Percentiles rank a stretch among this genome's conserved stretches.
Evolutionary conservation across 2,329 filamentous ascomycete species (phyloP).

Genomic region (Dothidotthia symphoricarpi): DNA sequence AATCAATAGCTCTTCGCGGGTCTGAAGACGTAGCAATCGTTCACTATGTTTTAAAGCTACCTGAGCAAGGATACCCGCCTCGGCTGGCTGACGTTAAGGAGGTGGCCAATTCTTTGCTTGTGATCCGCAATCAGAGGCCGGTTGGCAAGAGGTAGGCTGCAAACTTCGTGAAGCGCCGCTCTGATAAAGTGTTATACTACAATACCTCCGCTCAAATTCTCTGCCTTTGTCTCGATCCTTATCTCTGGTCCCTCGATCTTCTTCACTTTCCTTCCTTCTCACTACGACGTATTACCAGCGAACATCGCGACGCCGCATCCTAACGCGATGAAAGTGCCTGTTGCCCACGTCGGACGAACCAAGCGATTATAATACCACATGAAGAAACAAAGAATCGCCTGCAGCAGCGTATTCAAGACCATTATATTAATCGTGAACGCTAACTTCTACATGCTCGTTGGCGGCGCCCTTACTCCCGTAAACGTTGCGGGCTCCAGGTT

Average conservation of each 20-base stretch:
- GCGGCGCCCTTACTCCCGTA: constrained; percentile 68
- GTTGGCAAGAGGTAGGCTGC: constrained; percentile 10
- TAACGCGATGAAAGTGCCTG: constrained; percentile 73
- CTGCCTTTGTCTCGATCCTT: no score
- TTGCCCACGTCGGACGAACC: constrained; percentile 74
- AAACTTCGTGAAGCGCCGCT: constrained; percentile 1
- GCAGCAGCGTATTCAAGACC: constrained; percentile 75
- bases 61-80: constrained; percentile 2
- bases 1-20: neutral
- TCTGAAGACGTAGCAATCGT: neutral
- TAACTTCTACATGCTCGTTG: constrained; percentile 71
- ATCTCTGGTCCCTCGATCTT: constrained; percentile 32
- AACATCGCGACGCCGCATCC: constrained; percentile 67
- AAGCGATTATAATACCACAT: constrained; percentile 81
- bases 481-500: constrained; percentile 49
- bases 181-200: no score
- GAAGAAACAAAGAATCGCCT: constrained; percentile 69
- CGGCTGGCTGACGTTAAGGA: neutral
- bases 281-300: constrained; percentile 68
- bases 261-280: constrained; percentile 60
- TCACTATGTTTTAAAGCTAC: neutral
- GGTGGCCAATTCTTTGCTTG: constrained; percentile 4
- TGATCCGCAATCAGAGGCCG: constrained; percentile 1
- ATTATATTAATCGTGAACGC: constrained; percentile 79
- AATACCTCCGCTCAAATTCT: no score